Percentiles rank a stretch among this genome's conserved stretches.
phyloP scores from a whole-genome alignment of 305 asterid species.

The Fraxinus floribunda region DNA sequence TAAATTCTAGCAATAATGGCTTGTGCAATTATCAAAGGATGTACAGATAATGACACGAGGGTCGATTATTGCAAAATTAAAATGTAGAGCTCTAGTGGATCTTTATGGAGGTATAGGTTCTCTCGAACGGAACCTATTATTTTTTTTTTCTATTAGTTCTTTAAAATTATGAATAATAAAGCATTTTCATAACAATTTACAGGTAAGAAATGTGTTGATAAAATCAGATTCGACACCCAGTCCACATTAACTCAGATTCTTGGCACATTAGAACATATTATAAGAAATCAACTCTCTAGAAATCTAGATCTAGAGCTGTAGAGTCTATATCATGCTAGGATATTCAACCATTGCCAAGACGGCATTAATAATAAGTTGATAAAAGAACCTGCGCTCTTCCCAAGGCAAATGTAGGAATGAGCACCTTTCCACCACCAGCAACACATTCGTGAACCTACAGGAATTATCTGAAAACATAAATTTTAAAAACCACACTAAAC shows the following conservation, averaged over 20 bases:
- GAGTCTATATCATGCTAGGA: conserved; percentile 12
- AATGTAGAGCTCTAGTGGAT: not conserved
- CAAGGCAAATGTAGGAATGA: conserved; percentile 85
- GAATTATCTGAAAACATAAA: conserved; percentile 13
- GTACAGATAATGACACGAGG: not conserved
- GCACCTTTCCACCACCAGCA: conserved; percentile 85
- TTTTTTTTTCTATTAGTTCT: not conserved
- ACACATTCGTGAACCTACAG: conserved; percentile 81
- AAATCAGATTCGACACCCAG: not conserved
- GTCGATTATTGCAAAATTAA: not conserved
- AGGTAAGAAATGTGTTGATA: not conserved
- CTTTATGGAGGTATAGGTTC: not conserved
- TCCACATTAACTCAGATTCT: not conserved
- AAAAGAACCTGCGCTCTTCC: conserved; percentile 89
- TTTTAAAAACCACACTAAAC: conserved; percentile 8
- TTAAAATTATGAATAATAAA: not conserved
- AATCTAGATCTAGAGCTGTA: conserved; percentile 18
- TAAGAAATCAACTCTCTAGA: conserved; percentile 8
- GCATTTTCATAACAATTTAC: not conserved
- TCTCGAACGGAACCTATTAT: not conserved
- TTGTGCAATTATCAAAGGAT: not conserved
- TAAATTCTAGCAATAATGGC: not conserved
- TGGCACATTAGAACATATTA: conserved; percentile 15
- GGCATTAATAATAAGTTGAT: not conserved
- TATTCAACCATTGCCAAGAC: conserved; percentile 14